Evolutionary conservation across 306 rosid genomes (phyloP).

Genomic region (Cercis canadensis): DNA sequence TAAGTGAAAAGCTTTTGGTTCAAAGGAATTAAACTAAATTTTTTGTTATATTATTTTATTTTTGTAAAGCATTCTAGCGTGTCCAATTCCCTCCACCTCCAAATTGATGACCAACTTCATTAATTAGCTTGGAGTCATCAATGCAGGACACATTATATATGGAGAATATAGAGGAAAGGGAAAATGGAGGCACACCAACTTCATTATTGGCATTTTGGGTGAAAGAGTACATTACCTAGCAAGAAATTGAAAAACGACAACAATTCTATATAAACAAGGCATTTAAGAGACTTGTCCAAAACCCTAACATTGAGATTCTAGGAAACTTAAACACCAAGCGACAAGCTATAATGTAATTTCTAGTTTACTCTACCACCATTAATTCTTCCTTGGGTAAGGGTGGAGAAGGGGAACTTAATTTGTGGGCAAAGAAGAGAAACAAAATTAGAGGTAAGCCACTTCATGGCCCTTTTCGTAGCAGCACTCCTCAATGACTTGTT

Average conservation of each 20-base stretch:
- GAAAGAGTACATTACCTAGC: conserved; percentile 68
- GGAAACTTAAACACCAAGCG: conserved; percentile 65
- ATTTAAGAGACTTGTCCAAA: too few species aligned
- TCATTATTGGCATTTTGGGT: conserved; percentile 88
- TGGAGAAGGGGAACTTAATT: conserved; percentile 47
- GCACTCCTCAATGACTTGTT: conserved; percentile 78
- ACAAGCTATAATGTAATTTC: conserved; percentile 76
- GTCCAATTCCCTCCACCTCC: too few species aligned
- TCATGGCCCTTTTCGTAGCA: conserved; percentile 80
- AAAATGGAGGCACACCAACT: conserved; percentile 93
- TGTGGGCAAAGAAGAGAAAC: conserved; percentile 67
- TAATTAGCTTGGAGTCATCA: too few species aligned
- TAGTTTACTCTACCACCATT: conserved; percentile 61
- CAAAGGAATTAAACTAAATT: too few species aligned
- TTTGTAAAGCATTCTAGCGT: too few species aligned
- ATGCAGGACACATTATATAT: conserved; percentile 81
- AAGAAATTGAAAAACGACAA: conserved; percentile 71
- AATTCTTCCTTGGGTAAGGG: too few species aligned
- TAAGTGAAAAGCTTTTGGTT: too few species aligned
- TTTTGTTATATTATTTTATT: too few species aligned
- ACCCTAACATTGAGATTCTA: conserved; percentile 57
- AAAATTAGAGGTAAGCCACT: conserved; percentile 74
- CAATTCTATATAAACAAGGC: conserved; percentile 47
- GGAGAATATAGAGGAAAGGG: conserved; percentile 81
- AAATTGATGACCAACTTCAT: too few species aligned